Evolutionary conservation across 106 monocot species (phyloP).

Genomic region (Platanthera guangdongensis): DNA sequence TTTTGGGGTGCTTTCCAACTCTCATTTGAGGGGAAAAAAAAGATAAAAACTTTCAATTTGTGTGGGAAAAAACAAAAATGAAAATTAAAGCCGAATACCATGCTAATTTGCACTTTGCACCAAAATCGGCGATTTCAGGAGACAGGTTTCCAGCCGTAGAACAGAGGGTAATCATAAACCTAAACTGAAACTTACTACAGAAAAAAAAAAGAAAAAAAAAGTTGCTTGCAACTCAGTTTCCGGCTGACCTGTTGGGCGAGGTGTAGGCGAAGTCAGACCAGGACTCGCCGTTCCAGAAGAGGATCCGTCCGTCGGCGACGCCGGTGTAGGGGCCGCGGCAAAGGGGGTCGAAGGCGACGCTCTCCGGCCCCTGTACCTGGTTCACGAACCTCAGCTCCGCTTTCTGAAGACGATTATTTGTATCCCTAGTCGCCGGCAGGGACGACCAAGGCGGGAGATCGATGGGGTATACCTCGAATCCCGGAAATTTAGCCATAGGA

Average conservation of each 20-base stretch:
- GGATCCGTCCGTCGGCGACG: slow-evolving; percentile 51
- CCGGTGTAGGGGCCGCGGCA: slow-evolving; percentile 66
- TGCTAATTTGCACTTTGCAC: no score
- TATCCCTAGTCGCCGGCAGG: slow-evolving; percentile 22
- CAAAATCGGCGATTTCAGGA: no score
- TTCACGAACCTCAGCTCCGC: slow-evolving; percentile 38
- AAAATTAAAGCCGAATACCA: no score
- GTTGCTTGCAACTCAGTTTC: not conserved
- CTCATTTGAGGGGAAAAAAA: no score
- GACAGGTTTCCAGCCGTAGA: not conserved
- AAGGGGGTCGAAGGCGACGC: slow-evolving; percentile 46
- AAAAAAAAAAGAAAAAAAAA: no score
- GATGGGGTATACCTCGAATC: slow-evolving; percentile 34
- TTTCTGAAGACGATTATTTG: slow-evolving; percentile 30
- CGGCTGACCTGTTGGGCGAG: slow-evolving; percentile 40
- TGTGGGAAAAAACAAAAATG: no score
- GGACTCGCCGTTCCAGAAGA: slow-evolving; percentile 39
- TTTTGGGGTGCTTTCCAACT: no score
- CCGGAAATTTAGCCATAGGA: slow-evolving; percentile 46
- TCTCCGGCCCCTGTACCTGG: slow-evolving; percentile 60
- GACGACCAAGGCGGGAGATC: slow-evolving; percentile 29
- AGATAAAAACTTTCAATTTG: no score
- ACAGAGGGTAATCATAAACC: not conserved
- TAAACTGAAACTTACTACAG: not conserved
- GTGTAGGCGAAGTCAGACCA: slow-evolving; percentile 56